Evolutionary conservation across 139 green algal genomes (phyloP).

Genomic region (Pleodorina starrii): DNA sequence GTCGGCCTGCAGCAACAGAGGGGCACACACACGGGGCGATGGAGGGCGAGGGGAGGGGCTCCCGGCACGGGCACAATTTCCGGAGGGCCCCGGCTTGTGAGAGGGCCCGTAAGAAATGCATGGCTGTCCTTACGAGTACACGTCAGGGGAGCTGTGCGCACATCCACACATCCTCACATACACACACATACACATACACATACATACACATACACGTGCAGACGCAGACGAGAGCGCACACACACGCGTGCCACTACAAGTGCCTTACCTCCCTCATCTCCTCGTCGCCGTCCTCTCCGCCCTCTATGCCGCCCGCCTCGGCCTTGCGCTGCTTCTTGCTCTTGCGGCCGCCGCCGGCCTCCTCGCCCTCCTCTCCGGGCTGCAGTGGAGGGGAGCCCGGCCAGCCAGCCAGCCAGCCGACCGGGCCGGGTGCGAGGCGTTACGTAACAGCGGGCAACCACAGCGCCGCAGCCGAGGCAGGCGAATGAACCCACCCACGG

Average conservation of each 20-base stretch:
- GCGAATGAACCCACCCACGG: too few relatives aligned
- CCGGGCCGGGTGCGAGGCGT: too few relatives aligned
- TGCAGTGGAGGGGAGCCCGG: conserved; percentile 3
- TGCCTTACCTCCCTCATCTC: conserved; percentile 33
- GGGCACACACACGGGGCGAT: not conserved
- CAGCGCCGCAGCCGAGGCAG: too few relatives aligned
- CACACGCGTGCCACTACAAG: not conserved
- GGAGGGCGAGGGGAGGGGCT: too few relatives aligned
- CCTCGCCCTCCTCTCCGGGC: conserved; percentile 29
- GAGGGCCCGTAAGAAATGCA: too few relatives aligned
- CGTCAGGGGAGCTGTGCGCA: too few relatives aligned
- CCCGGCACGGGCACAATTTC: too few relatives aligned
- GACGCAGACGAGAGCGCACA: too few relatives aligned
- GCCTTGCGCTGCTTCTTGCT: conserved; percentile 29
- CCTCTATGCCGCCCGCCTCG: not conserved
- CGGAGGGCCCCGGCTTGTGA: too few relatives aligned
- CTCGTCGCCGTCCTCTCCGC: not conserved
- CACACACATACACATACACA: not conserved
- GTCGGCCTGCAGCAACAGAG: not conserved
- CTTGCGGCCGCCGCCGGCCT: not conserved
- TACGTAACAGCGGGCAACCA: too few relatives aligned
- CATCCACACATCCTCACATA: not conserved
- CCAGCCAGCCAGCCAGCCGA: too few relatives aligned
- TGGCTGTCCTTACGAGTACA: too few relatives aligned
- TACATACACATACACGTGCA: not conserved